Base-by-base conservation (phyloP, 176 grass and related monocot species). In the Paspalum notatum region DNA sequence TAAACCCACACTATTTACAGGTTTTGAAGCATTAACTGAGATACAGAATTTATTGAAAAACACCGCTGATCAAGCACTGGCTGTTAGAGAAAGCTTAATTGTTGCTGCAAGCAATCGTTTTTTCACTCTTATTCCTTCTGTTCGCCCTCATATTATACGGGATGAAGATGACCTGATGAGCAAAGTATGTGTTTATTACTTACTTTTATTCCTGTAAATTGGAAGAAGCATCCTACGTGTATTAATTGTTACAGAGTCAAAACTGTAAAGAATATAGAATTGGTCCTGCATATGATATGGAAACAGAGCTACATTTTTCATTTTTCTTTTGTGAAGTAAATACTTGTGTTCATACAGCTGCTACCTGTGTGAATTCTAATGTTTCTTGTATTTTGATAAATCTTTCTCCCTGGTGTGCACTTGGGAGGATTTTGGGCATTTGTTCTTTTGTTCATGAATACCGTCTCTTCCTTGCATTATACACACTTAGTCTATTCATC, bases 101-200 rank as follows among this genome's bases (percentile, higher is more conserved):
- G 56, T 94, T 85, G 95, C 87, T 75, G 90, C 95, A 9, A 94
- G 95, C 78, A 98, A 98, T 79, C 89, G 83, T 17, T 94, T 98
- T 75, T 98, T 98, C 68, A 98, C 95, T 37, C 88, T 98, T 87
- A 98, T 98, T 76, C 95, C 92, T 84, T 98, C 95, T 59, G 83
- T 98, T 69, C 90, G 94, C 87, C 95, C 92, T 89, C 91, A 83
- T 86, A 83, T 92, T 39, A 92, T 98, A 87, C 84, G 53, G 71
- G 85, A 89, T 80, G 81, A 98, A 64, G 78, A 89, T 68, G 88
- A 98, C 67, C 83, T 98, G 53, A 94, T 83, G 81, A 75, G 79
- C 67, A 98, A 98, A 84, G 92, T 94, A 94, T 80, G 91, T 80
- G 11, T 42, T 44, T 43, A 68, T 71, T 85, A 37, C 69, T 69